Evolutionary conservation across 192 early-diverging fungal species (phyloP), one percentile per base, ranked within the genome.

Genomic region (Linnemannia exigua): DNA sequence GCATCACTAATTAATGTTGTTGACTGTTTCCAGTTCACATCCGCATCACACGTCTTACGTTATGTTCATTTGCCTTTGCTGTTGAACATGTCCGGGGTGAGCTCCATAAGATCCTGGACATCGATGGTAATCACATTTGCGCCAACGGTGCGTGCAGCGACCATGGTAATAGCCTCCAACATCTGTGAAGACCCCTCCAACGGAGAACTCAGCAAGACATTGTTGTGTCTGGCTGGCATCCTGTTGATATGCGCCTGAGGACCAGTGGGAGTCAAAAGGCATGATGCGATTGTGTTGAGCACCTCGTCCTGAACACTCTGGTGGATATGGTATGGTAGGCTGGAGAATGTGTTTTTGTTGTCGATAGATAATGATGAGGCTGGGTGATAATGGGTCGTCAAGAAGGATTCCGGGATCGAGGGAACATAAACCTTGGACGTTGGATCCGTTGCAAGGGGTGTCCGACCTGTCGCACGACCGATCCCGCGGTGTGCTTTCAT

Each of bases 41-140:
- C 8, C 11, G n/a, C 2, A 25, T 46, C 41, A 35, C 9, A 47
- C 25, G 63, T 77, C 25, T 71, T 54, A 33, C 28, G 69, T n/a
- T 61, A n/a, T 46, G n/a, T 70, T 79, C 81, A 51, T 50, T 38
- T 28, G 25, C 79, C 80, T 28, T 80, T 87, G 58, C 28, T 67
- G 51, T 73, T 83, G 78, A 88, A 89, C 70, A 87, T 89, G 50
- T 88, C 89, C 9, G 82, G 48, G 6, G 90, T 91, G n/a, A 92
- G 87, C 15, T 87, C 80, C 58, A 94, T 84, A 31, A 95, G 70
- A 52, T 92, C 91, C 58, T 92, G 89, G 15, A 89, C 83, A 75
- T 96, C 95, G 50, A 96, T 72, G 0, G 81, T 89, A 17, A 95
- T 46, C 22, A 96, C 68, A 82, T 92, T 92, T 37, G 95, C 94